Conservation (phyloP, 164 flowering plant genomes). For the Saururus chinensis region DNA sequence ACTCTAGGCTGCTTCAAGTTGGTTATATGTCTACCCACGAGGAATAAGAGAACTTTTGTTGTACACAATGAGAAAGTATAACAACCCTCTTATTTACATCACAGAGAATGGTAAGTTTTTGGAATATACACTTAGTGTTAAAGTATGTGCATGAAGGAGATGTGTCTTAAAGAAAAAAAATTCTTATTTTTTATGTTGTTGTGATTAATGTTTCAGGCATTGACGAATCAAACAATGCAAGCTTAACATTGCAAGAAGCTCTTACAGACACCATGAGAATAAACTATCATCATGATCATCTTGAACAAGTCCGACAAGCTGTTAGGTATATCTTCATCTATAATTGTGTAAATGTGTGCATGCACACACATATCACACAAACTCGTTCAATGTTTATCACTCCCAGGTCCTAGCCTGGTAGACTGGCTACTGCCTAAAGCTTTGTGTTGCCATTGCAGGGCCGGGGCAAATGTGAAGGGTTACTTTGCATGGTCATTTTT, state of each 20-base stretch:
- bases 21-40: conserved; percentile 18
- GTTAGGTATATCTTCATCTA: conserved; percentile 10
- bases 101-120: conserved; percentile 23
- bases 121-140: too few species aligned
- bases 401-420: too few species aligned
- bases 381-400: background rate
- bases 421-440: too few species aligned
- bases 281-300: conserved; percentile 29
- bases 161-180: too few species aligned
- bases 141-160: too few species aligned
- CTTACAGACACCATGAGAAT: conserved; percentile 28
- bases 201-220: conserved; percentile 11
- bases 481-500: conserved; percentile 39
- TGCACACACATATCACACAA: background rate
- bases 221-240: conserved; percentile 22
- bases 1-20: conserved; percentile 13
- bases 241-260: conserved; percentile 18
- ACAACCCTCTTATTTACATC: conserved; percentile 12
- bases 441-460: conserved; percentile 11
- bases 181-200: too few species aligned
- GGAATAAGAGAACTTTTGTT: conserved; percentile 18
- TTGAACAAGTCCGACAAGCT: conserved; percentile 19
- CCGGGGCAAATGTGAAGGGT: conserved; percentile 28
- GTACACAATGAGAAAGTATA: conserved; percentile 13
- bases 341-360: background rate